Conservation (phyloP, 495 filamentous ascomycete genomes). For the Lasiosphaeria hispida region DNA sequence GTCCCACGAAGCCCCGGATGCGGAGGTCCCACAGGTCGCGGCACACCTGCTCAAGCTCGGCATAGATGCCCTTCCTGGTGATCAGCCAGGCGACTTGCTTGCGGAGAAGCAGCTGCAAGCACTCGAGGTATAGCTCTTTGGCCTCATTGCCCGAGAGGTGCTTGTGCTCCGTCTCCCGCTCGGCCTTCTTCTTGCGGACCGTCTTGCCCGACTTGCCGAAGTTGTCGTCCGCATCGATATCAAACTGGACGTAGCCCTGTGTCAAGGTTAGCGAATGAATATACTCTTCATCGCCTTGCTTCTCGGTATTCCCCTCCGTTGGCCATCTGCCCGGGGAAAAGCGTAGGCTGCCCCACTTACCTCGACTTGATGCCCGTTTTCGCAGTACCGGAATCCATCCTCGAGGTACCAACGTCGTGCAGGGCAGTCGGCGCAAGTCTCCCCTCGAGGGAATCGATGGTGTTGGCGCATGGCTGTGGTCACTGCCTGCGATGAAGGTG, state of each 20-base stretch:
- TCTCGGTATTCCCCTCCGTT: background rate
- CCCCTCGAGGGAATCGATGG: conserved; percentile 36
- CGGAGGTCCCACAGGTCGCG: conserved; percentile 52
- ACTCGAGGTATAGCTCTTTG: conserved; percentile 75
- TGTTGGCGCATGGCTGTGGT: conserved; percentile 14
- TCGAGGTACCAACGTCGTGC: conserved; percentile 48
- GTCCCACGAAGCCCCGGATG: conserved; percentile 36
- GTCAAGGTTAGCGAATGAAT: too few species aligned
- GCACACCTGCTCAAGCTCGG: conserved; percentile 50
- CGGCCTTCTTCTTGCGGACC: conserved; percentile 43
- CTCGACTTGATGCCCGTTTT: conserved; percentile 53
- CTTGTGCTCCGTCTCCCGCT: conserved; percentile 56
- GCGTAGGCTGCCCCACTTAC: conserved; percentile 19
- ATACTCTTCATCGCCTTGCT: too few species aligned
- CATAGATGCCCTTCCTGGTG: conserved; percentile 35
- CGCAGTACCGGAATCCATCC: conserved; percentile 50
- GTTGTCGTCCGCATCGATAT: conserved; percentile 70
- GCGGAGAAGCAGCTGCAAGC: conserved; percentile 70
- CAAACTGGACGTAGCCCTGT: conserved; percentile 53
- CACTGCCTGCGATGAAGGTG: background rate
- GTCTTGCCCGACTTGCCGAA: conserved; percentile 62
- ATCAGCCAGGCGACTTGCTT: conserved; percentile 45
- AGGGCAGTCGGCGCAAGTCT: conserved; percentile 49
- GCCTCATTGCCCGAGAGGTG: conserved; percentile 62
- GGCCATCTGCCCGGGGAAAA: background rate